A percentile compares a stretch with the other conserved stretches of the same genome.
These are phyloP conservation scores for Usnea hakonensis DNA, from an alignment of 495 filamentous ascomycete species.

Conservation along the genomic window DNA sequence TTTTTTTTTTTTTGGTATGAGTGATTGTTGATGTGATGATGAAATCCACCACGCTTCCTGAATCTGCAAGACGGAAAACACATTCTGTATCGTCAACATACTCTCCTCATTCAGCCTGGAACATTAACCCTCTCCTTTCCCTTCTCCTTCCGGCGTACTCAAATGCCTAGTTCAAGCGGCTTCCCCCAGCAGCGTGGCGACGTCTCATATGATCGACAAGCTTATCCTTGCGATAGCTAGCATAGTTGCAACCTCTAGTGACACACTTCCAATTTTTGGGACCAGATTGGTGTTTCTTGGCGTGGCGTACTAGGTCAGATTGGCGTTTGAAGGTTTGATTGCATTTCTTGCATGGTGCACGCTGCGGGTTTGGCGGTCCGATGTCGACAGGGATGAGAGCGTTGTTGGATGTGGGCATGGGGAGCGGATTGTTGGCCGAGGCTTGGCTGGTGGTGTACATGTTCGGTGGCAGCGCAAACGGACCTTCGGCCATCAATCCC, in stretches of 20 bases:
- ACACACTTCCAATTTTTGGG: not conserved
- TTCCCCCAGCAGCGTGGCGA: not conserved
- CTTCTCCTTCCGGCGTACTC: no score
- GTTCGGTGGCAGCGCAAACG: no score
- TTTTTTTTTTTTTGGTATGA: no score
- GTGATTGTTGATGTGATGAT: no score
- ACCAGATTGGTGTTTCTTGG: not conserved
- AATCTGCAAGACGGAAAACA: no score
- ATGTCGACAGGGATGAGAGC: not conserved
- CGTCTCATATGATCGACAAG: slow-evolving; percentile 1
- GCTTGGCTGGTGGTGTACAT: not conserved
- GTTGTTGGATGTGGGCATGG: not conserved
- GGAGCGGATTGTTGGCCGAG: not conserved
- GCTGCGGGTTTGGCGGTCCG: not conserved
- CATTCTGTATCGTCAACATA: no score
- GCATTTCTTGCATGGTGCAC: not conserved
- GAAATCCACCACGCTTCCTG: no score
- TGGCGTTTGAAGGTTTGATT: not conserved
- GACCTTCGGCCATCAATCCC: no score
- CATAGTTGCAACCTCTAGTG: not conserved
- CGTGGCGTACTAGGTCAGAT: not conserved
- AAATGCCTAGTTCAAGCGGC: no score
- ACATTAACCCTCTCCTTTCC: no score
- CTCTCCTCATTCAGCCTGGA: no score
- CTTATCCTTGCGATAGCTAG: slow-evolving; percentile 1